Base-by-base conservation (phyloP, 176 grass and related monocot genomes). In the Triticum monococcum region DNA sequence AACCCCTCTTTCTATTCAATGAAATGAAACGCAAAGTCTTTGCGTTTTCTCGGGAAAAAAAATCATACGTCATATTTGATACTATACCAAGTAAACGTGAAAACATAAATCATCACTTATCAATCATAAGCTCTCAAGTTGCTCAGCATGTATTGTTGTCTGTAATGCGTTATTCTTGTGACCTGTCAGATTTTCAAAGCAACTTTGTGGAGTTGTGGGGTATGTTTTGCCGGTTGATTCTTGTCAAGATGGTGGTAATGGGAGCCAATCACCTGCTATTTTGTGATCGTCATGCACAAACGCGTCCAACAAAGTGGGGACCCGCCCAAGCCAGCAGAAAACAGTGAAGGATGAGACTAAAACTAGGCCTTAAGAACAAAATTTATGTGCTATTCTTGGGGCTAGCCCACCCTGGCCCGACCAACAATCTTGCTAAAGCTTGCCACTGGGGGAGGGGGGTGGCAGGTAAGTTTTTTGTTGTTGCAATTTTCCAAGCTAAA, bases 51-150 rank as follows among this genome's bases (percentile, higher is more conserved):
- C 43, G 43, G 43, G 28, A 3, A 30, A 46, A 4, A 46, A 46
- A 46, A 46, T 12, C 43, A 46, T 46, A 46, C 25, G 1, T 46
- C 12, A 14, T 74, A 75, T 50, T 17, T 75, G 28, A 41, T 64
- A 71, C 8, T n/a, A 82, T 24, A 61, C 25, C 63, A 16, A 62
- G 23, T 86, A 52, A 45, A 83, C 43, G 67, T 57, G 48, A 66
- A 69, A 45, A 85, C 45, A 76, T 20, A 68, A 83, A 68, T 82
- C 31, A 88, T 77, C 62, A 70, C 8, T 56, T 31, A 79, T 46
- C 18, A 38, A 73, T 26, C 45, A 77, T 83, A 82, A 20, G 60
- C 13, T 57, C 56, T 76, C 60, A 68, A 76, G 13, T 76, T 81
- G 69, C 78, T 56, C 70, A 30, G 41, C 23, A 11, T 80, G 13